phyloP scores from a whole-genome alignment of 2,329 filamentous ascomycete species.

The Pseudopithomyces chartarum region DNA sequence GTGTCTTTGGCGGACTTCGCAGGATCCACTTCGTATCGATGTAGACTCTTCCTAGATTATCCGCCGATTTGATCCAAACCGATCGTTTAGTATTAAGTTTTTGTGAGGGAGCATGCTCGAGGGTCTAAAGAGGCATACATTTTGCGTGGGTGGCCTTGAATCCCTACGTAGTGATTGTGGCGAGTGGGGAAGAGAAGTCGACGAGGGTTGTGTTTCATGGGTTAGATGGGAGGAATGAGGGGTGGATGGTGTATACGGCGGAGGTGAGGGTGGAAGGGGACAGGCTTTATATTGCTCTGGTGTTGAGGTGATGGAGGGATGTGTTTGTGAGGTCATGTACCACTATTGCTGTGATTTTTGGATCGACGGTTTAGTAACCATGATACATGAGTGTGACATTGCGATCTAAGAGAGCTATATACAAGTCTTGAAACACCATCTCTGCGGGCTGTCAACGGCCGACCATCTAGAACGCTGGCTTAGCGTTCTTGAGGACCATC shows the following conservation, averaged over 20 bases:
- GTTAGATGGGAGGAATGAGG: neutral
- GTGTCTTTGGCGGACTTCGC: no score
- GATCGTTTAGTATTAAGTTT: no score
- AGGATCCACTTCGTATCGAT: no score
- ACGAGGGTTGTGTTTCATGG: conserved; percentile 6
- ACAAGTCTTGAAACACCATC: neutral
- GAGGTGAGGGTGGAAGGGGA: conserved; percentile 3
- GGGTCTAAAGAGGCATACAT: neutral
- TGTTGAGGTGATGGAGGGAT: no score
- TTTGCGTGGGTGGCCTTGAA: neutral
- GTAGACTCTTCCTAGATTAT: no score
- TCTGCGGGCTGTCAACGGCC: neutral
- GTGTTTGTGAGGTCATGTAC: no score
- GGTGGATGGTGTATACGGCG: conserved; percentile 4
- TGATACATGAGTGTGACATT: neutral
- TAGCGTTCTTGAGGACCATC: conserved; percentile 34
- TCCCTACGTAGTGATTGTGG: neutral
- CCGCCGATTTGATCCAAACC: no score
- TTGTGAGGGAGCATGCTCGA: neutral
- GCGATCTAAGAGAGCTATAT: conserved; percentile 1
- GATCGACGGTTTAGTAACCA: no score
- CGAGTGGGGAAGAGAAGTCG: neutral
- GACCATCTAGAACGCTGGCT: conserved; percentile 10
- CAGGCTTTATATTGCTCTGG: neutral
- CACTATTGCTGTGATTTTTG: no score